Base-by-base conservation (phyloP, 2,329 filamentous ascomycete species). In the Pseudogymnoascus sp. region DNA sequence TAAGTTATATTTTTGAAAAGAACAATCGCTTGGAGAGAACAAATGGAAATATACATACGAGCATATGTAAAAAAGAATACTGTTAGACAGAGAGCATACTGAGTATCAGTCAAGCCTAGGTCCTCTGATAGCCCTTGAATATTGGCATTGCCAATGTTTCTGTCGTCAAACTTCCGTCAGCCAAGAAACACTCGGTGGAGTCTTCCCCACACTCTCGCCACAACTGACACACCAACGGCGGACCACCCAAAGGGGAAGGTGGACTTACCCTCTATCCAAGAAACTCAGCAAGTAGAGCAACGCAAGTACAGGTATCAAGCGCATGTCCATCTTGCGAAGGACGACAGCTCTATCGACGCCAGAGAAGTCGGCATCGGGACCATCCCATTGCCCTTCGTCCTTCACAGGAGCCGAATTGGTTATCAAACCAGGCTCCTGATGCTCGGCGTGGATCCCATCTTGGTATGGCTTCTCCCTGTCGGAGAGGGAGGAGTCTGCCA, bases 271-370 rank as follows among this genome's bases (percentile, higher is more conserved):
- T 61, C 89, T 80, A 71, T 91, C 89, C 6, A 93, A 75, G 72
- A 92, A 93, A 68, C 86, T 89, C 68, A 92, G 85, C 12, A 92
- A 79, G 72, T 93, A 93, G 14, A 89, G 75, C 5, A 83, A 73
- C 83, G 89, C 89, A 6, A 89, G 78, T 18, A 89, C 77, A 2
- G 88, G 88, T 12, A 90, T 80, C 25, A 90, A 79, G 70, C 82
- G 79, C 12, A 79, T 65, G 72, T 90, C 88, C 34, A 90, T 74
- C 73, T 89, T 68, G 11, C 67, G 62, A 16, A 69, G 42, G 8
- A 64, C 31, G 2, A 11, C 31, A 34, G n/a, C 50, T 63, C 38
- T 34, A 61, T 61, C 12, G 34, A 61, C 8, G 11, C 10, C 28
- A 14, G 28, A 21, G 50, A 56, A 56, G 10, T 56, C 50, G 50